Percentiles rank a stretch among this genome's conserved stretches.
These are phyloP conservation scores for Macrophomina pseudophaseolina DNA, from an alignment of 2,329 filamentous ascomycete species.

Conservation along the genomic window DNA sequence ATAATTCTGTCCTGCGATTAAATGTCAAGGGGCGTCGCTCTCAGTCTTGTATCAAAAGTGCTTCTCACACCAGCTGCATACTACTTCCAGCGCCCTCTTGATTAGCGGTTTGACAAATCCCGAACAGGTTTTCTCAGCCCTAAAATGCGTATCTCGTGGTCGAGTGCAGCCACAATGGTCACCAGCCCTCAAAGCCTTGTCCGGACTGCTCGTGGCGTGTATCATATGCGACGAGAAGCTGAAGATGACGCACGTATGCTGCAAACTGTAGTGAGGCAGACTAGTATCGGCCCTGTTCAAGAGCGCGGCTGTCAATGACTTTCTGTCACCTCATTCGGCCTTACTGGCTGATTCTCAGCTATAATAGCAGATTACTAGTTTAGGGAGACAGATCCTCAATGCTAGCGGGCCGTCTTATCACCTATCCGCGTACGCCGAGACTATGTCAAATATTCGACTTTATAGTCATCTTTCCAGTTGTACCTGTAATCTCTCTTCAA, in stretches of 20 bases:
- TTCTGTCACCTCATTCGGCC: not conserved
- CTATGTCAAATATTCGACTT: too few relatives aligned
- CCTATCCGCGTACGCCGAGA: too few relatives aligned
- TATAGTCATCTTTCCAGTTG: too few relatives aligned
- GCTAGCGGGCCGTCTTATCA: not conserved
- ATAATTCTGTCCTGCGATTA: too few relatives aligned
- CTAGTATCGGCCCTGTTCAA: not conserved
- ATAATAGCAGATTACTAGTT: too few relatives aligned
- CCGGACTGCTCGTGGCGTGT: not conserved
- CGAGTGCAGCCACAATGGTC: not conserved
- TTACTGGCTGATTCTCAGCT: too few relatives aligned
- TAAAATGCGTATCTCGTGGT: not conserved
- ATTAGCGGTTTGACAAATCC: not conserved
- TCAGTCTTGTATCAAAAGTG: too few relatives aligned
- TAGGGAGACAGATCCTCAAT: not conserved
- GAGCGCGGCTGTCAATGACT: not conserved
- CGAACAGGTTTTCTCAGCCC: not conserved
- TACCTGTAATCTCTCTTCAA: too few relatives aligned
- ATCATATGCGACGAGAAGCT: not conserved
- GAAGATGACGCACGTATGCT: not conserved
- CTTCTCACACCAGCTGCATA: not conserved
- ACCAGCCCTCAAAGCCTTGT: not conserved
- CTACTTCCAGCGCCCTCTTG: not conserved
- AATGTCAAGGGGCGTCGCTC: too few relatives aligned
- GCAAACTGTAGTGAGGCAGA: not conserved